Base-by-base conservation (phyloP, 2,329 filamentous ascomycete species). In the Leptographium radiaticola region DNA sequence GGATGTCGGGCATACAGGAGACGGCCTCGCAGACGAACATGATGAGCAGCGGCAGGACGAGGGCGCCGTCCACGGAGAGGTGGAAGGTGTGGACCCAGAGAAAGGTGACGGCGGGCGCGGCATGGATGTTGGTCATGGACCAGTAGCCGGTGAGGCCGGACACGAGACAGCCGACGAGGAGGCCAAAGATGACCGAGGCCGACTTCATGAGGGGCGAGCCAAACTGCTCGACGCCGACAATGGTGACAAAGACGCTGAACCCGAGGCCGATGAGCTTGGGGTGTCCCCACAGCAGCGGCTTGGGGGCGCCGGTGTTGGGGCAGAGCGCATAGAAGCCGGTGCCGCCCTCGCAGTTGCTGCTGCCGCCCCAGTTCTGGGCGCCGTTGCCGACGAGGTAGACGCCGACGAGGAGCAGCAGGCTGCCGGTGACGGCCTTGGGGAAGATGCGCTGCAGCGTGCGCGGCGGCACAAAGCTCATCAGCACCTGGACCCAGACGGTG, bases 191-290 rank as follows among this genome's bases (percentile, higher is more conserved):
- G 34, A 91, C 86, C 33, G 83, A 82, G 9, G 81, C 84, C 2
- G 82, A 87, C 65, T 90, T 90, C 85, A 93, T 90, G 59, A 93
- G 85, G 0, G 88, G 87, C 0, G 86, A 78, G 1, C 88, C 88
- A 61, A 90, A 89, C 12, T 86, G 79, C 67, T 93, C 87, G 64
- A 85, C 87, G 13, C 91, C 64, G 56, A 93, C 83, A 63, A 93
- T 91, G 33, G 84, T 86, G 45, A 85, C 60, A 63, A 91, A 91
- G 40, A 90, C 87, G 46, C 81, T 81, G 70, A 49, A 49, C 10
- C 47, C 53, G 47, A 54, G 53, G 15, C 83, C 87, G 6, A 93
- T 79, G 60, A 85, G 89, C 66, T 93, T 84, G 1, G 87, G 79
- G 39, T 81, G 83, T 4, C 86, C 88, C 88, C 88, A 93, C 0